Percentiles rank a stretch among this genome's conserved stretches.
phyloP scores from a whole-genome alignment of 2,329 filamentous ascomycete genomes.

The Diaporthe humulicola region DNA sequence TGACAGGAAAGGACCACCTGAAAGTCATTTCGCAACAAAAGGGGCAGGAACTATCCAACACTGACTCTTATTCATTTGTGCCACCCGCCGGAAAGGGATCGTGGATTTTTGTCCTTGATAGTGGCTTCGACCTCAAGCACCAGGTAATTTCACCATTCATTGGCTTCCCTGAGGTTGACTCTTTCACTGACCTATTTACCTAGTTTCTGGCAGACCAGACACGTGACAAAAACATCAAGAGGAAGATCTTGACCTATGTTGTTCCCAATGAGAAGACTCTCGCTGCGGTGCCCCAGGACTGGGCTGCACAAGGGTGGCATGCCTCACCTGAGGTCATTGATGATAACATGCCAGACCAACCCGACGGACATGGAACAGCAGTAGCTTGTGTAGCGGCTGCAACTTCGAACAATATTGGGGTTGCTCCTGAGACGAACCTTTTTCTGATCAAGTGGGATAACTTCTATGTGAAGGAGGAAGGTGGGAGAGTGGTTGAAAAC shows the following conservation, averaged over 20 bases:
- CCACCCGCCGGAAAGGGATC: conserved; percentile 14
- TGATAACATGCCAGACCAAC: not conserved
- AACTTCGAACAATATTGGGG: conserved; percentile 1
- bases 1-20: not conserved
- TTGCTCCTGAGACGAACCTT: conserved; percentile 14
- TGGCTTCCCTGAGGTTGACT: not conserved
- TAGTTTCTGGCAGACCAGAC: not conserved
- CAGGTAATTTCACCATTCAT: not conserved
- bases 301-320: not conserved
- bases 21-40: conserved; percentile 28
- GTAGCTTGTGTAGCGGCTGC: conserved; percentile 17
- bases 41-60: not conserved
- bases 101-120: conserved; percentile 26
- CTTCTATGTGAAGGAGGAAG: not conserved
- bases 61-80: not conserved
- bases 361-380: conserved; percentile 1
- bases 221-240: not conserved
- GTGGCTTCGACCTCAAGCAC: conserved; percentile 21
- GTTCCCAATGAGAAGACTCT: not conserved
- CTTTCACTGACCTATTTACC: not conserved
- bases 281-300: not conserved
- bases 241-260: conserved; percentile 3
- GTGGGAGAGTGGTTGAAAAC: not conserved
- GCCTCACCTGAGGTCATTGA: not conserved
- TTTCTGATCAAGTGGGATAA: conserved; percentile 1